Conservation (phyloP, 129 eudicot species). For the Lactuca sativa region DNA sequence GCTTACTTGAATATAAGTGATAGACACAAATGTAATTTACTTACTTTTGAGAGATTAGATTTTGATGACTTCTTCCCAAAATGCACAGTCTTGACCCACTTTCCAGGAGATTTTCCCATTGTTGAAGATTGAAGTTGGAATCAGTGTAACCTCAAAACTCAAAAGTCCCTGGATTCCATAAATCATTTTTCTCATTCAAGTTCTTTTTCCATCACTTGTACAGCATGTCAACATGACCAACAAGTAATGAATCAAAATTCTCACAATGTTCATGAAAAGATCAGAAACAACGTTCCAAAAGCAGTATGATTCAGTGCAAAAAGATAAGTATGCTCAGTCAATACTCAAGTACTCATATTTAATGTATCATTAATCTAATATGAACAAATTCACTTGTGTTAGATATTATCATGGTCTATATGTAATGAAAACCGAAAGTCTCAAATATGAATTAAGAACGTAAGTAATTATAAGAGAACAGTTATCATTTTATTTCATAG, state of each 20-base stretch:
- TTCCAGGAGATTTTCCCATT: conserved; percentile 93
- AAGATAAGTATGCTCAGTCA: background rate
- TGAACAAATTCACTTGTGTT: background rate
- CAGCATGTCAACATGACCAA: too few relatives aligned
- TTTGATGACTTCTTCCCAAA: conserved; percentile 79
- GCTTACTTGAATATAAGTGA: conserved; percentile 5
- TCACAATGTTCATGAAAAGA: too few relatives aligned
- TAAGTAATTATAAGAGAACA: background rate
- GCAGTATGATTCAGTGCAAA: background rate
- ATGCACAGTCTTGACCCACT: conserved; percentile 82
- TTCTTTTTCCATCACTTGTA: too few relatives aligned
- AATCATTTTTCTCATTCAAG: background rate
- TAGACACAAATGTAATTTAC: conserved; percentile 21
- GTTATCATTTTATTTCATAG: background rate
- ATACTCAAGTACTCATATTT: background rate
- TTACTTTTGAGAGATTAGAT: conserved; percentile 64
- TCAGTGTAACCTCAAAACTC: conserved; percentile 23
- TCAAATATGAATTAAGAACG: conserved; percentile 2
- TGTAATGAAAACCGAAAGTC: background rate
- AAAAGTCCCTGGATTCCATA: conserved; percentile 29
- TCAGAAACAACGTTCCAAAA: too few relatives aligned
- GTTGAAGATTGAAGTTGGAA: conserved; percentile 2
- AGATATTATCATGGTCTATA: background rate
- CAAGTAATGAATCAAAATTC: too few relatives aligned
- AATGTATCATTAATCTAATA: background rate